These are phyloP conservation scores for Pleurostoma richardsiae DNA, from an alignment of 2,329 filamentous ascomycete species.

Conservation along the genomic window DNA sequence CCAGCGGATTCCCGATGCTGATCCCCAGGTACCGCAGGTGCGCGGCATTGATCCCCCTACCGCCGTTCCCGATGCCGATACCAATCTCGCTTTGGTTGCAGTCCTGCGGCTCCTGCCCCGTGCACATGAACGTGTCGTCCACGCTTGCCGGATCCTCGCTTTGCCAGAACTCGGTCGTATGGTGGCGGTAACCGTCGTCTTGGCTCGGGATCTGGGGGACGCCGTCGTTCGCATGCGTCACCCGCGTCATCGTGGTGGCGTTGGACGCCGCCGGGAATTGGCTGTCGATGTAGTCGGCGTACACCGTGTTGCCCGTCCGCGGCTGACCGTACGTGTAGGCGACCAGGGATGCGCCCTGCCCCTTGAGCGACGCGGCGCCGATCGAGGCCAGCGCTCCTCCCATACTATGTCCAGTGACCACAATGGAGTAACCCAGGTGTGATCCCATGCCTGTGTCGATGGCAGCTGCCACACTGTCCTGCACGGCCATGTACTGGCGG, in stretches of 20 bases:
- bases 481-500: constrained; percentile 1
- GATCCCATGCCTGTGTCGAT: constrained; percentile 10
- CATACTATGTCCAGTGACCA: constrained; percentile 39
- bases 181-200: constrained; percentile 38
- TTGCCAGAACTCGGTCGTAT: constrained; percentile 41
- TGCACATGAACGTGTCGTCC: background rate
- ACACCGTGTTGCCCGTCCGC: constrained; percentile 31
- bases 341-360: constrained; percentile 22
- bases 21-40: constrained; percentile 4
- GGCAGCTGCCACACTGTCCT: background rate
- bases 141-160: background rate
- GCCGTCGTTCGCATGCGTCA: constrained; percentile 43
- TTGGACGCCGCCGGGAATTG: background rate
- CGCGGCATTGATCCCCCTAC: constrained; percentile 4
- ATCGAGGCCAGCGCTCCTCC: constrained; percentile 41
- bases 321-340: constrained; percentile 44
- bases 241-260: constrained; percentile 27
- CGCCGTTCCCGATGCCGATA: background rate
- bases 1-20: constrained; percentile 2
- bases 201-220: constrained; percentile 41
- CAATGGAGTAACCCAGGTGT: constrained; percentile 20
- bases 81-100: constrained; percentile 1
- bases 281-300: constrained; percentile 29
- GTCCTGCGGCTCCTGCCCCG: constrained; percentile 2
- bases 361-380: constrained; percentile 29